Evolutionary conservation across 2,329 filamentous ascomycete genomes (phyloP), one percentile per base, ranked within the genome.

Genomic region (Hymenoscyphus salicellus): DNA sequence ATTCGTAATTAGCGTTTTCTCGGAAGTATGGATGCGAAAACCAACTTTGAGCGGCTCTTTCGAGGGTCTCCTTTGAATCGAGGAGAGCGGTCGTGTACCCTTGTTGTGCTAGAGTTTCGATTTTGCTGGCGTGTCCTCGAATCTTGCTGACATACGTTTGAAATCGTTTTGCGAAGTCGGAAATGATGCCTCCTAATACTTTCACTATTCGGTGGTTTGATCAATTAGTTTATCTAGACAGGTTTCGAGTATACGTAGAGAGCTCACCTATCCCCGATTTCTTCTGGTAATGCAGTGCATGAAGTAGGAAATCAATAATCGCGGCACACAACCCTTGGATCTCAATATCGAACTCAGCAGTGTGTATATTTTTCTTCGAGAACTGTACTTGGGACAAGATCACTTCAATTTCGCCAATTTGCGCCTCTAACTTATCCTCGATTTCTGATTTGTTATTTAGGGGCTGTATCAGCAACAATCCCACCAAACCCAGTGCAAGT

Each of bases 401-500:
- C 5, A 20, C 32, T 33, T 38, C n/a, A 17, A 58, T 23, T 38
- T 58, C n/a, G n/a, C 28, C 26, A 33, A 58, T 26, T 20, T 58
- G 28, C 17, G 32, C 33, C 36, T 58, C 56, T 7, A 58, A 30
- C n/a, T 38, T 58, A 14, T 58, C 56, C 32, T 58, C 56, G 5
- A 58, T 58, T 38, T 58, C 56, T n/a, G 32, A 33, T 26, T 58
- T 58, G 32, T 58, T 58, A 16, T 58, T 58, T 23, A 58, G 16
- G 36, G 56, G 56, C 26, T 58, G 56, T 32, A 58, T 58, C 14
- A 58, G 14, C 7, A 58, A 30, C 28, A 58, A n/a, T 23, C 56
- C 8, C n/a, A 58, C 32, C 17, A 58, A 36, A 2, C 56, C 56
- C 2, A 58, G 23, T 5, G 56, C 56, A 26, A 58, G 30, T 33